Conservation (phyloP, 176 grass and related monocot species). For the Oryza longistaminata region DNA sequence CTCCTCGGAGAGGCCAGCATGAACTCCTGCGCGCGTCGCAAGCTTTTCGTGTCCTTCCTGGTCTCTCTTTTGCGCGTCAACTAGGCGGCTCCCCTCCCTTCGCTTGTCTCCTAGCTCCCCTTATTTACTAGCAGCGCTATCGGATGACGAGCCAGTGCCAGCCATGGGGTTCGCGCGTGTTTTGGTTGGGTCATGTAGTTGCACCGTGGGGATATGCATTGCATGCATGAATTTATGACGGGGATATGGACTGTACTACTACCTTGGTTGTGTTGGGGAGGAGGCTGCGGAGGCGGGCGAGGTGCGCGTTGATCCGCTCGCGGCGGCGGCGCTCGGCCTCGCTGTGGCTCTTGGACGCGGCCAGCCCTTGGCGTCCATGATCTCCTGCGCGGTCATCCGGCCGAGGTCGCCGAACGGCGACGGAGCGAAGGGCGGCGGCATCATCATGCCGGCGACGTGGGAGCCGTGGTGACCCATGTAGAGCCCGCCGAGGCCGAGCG, state of each 20-base stretch:
- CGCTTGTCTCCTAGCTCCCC: conserved; percentile 36
- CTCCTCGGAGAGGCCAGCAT: conserved; percentile 53
- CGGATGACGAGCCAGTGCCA: conserved; percentile 22
- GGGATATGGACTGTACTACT: conserved; percentile 5
- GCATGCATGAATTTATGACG: background rate
- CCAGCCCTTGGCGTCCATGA: conserved; percentile 91
- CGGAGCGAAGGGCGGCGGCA: conserved; percentile 48
- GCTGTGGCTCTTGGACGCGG: conserved; percentile 98
- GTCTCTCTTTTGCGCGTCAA: conserved; percentile 81
- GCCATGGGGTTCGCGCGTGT: conserved; percentile 25
- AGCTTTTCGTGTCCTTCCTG: conserved; percentile 71
- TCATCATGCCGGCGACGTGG: conserved; percentile 51
- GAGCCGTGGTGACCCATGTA: conserved; percentile 61
- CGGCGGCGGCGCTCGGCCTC: conserved; percentile 96
- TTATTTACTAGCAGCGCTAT: conserved; percentile 15
- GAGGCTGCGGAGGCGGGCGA: conserved; percentile 85
- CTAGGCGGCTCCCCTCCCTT: conserved; percentile 57
- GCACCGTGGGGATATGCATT: background rate
- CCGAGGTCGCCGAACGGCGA: conserved; percentile 65
- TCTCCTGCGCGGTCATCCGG: conserved; percentile 73
- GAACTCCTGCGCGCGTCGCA: conserved; percentile 39
- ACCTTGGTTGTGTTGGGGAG: conserved; percentile 96
- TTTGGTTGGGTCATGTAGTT: no score
- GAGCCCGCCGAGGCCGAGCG: conserved; percentile 73
- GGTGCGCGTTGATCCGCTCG: conserved; percentile 97